Evolutionary conservation across 192 early-diverging fungal species (phyloP).

Genomic region (Coemansia sp.): DNA sequence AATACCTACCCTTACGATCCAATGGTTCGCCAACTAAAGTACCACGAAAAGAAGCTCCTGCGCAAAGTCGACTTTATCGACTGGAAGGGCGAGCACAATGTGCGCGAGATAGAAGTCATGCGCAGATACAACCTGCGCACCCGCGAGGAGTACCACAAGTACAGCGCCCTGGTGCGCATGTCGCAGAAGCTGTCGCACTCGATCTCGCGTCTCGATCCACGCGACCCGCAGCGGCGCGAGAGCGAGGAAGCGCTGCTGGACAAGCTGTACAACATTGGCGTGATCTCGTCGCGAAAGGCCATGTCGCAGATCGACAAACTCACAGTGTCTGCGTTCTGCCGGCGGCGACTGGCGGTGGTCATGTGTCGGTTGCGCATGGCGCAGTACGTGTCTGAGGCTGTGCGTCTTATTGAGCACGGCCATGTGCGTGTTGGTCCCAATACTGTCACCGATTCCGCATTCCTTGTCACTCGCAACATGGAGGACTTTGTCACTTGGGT

Average conservation of each 20-base stretch:
- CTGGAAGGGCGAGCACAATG: conserved; percentile 84
- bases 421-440: conserved; percentile 93
- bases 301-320: conserved; percentile 79
- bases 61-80: conserved; percentile 93
- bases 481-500: conserved; percentile 99
- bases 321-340: conserved; percentile 85
- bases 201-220: conserved; percentile 80
- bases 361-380: conserved; percentile 96
- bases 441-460: conserved; percentile 88
- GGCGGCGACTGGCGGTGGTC: conserved; percentile 82
- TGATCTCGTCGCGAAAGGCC: conserved; percentile 74
- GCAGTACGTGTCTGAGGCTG: conserved; percentile 87
- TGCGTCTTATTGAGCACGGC: conserved; percentile 90
- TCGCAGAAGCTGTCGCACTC: conserved; percentile 81
- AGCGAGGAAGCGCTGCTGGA: conserved; percentile 79
- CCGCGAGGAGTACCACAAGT: conserved; percentile 77
- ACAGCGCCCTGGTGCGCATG: conserved; percentile 79
- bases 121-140: conserved; percentile 85
- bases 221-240: conserved; percentile 74
- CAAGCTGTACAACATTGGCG: conserved; percentile 83
- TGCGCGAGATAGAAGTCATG: conserved; percentile 85
- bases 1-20: no score
- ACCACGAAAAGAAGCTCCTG: conserved; percentile 94
- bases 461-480: conserved; percentile 80
- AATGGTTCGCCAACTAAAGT: conserved; percentile 76